Evolutionary conservation across 2,329 filamentous ascomycete species (phyloP), one percentile per base, ranked within the genome.

Genomic region (Alternaria ethzedia): DNA sequence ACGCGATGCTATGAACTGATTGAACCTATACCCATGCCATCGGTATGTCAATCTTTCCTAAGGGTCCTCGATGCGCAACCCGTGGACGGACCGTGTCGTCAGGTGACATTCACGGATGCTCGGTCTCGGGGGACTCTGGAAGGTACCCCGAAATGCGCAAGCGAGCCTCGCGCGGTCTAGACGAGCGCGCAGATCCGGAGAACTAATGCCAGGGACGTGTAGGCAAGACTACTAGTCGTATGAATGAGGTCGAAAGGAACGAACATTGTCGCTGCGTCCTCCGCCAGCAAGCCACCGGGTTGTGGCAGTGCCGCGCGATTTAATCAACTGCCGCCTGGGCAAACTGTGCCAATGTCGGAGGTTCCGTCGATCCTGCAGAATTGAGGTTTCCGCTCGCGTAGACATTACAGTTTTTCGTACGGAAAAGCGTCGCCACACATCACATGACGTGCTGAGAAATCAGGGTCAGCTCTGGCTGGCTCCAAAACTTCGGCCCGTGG

Each of bases 361-460:
- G 26, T 45, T 41, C 44, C 20, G 54, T 36, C 12, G 43, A 43
- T 47, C 20, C n/a, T 12, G 45, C 11, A 28, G 13, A 47, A 46
- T 45, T 56, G 51, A 36, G 10, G 20, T 36, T 43, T 11, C 13
- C 43, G 20, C 11, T 20, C 13, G 10, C 45, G 44, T 25, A 28
- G 30, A 50, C 26, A 36, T 30, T 41, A 55, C 23, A 49, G 36
- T 25, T 36, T 26, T 15, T 47, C 15, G 36, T 32, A 25, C 12
- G 13, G 23, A 50, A 23, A 36, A 36, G 46, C 3, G 13, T 46
- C 30, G 52, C 41, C 54, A 43, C 59, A 59, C 55, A 54, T 20
- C 54, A 62, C 59, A 36, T 62, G 47, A 62, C 47, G 32, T 28
- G 59, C 41, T 47, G 55, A 62, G 43, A 28, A 52, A 51, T 47